Evolutionary conservation across 2,329 filamentous ascomycete species (phyloP).

Genomic region (Daldinia eschscholtzii): DNA sequence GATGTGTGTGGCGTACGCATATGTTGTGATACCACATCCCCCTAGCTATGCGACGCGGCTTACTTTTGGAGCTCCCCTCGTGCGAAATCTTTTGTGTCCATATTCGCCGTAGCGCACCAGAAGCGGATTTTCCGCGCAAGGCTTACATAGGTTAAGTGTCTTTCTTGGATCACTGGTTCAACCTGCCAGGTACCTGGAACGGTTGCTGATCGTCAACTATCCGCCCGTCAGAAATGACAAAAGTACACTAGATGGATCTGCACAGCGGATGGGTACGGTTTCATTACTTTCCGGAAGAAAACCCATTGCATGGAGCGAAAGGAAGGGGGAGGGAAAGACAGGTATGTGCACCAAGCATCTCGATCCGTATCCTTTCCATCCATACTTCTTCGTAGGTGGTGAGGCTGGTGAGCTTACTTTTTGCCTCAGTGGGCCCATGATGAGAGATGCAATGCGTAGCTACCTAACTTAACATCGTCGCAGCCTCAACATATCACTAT

Average conservation of each 20-base stretch:
- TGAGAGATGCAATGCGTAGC: slow-evolving; percentile 29
- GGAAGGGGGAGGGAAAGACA: neutral
- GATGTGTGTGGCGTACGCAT: slow-evolving; percentile 32
- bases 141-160: slow-evolving; percentile 7
- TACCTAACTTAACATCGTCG: slow-evolving; percentile 8
- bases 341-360: slow-evolving; percentile 16
- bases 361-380: slow-evolving; percentile 13
- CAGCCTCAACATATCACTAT: slow-evolving; percentile 3
- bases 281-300: slow-evolving; percentile 23
- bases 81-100: neutral
- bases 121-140: slow-evolving; percentile 14
- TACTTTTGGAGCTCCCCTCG: slow-evolving; percentile 10
- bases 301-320: slow-evolving; percentile 9
- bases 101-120: slow-evolving; percentile 5
- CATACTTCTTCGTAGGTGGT: slow-evolving; percentile 1
- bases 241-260: slow-evolving; percentile 2
- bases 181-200: slow-evolving; percentile 34
- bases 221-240: slow-evolving; percentile 25
- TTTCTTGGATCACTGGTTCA: slow-evolving; percentile 21
- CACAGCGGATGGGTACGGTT: slow-evolving; percentile 37
- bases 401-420: slow-evolving; percentile 32
- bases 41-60: slow-evolving; percentile 28
- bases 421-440: slow-evolving; percentile 31
- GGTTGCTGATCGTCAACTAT: slow-evolving; percentile 31
- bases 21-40: slow-evolving; percentile 34